Evolutionary conservation across 306 rosid genomes (phyloP).

Genomic region (Chamaecrista fasciculata): DNA sequence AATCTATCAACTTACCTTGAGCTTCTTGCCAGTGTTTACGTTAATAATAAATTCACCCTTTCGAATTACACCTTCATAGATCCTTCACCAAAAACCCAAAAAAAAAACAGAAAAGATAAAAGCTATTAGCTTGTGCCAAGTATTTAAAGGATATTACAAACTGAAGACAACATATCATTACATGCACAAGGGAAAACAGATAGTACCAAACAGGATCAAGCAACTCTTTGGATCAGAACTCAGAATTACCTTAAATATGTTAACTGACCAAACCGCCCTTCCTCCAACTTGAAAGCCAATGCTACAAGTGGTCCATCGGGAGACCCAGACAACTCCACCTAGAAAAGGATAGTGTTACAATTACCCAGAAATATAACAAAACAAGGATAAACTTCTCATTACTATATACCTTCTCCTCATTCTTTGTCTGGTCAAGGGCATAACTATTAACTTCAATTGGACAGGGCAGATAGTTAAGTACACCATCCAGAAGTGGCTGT

Average conservation of each 20-base stretch:
- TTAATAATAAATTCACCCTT: slow-evolving; percentile 91
- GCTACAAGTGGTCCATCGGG: slow-evolving; percentile 98
- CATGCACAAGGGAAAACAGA: slow-evolving; percentile 10
- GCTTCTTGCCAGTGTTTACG: slow-evolving; percentile 85
- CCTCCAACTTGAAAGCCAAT: slow-evolving; percentile 96
- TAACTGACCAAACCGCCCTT: slow-evolving; percentile 90
- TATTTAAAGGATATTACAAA: slow-evolving; percentile 6
- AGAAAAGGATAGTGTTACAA: slow-evolving; percentile 25
- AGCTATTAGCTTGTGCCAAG: slow-evolving; percentile 12
- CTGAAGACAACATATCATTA: slow-evolving; percentile 1
- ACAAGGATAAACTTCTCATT: slow-evolving; percentile 15
- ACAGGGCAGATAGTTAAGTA: slow-evolving; percentile 86
- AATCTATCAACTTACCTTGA: slow-evolving; percentile 57
- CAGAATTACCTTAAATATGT: slow-evolving; percentile 79
- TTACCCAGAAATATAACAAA: slow-evolving; percentile 25
- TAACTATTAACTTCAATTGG: slow-evolving; percentile 80
- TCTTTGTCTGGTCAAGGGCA: slow-evolving; percentile 90
- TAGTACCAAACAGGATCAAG: slow-evolving; percentile 15
- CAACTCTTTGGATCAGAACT: slow-evolving; percentile 1
- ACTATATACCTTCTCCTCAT: slow-evolving; percentile 77
- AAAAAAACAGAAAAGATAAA: not conserved
- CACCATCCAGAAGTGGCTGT: slow-evolving; percentile 93
- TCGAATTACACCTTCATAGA: slow-evolving; percentile 87
- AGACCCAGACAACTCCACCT: slow-evolving; percentile 74
- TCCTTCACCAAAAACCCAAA: slow-evolving; percentile 50